Evolutionary conservation across 768 basidiomycete species (phyloP), one percentile per base, ranked within the genome.

Genomic region (Pleurotus tuber-regium): DNA sequence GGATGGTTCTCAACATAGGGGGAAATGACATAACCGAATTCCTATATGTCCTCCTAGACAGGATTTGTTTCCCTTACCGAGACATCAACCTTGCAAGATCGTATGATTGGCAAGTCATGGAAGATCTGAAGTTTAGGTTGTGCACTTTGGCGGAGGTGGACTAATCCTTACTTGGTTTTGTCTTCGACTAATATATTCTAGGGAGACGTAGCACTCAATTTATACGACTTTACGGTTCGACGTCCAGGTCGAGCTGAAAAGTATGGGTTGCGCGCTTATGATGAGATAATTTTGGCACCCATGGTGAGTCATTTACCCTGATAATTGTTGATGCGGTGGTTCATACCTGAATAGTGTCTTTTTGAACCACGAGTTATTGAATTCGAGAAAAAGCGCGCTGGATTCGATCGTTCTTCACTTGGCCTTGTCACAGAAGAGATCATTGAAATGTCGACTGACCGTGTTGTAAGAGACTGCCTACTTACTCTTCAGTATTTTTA

Each of bases 11-110:
- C 41, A 86, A 85, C 59, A 88, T 92, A 68, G 97, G 93, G 16
- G 94, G 96, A 11, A 89, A 98, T 65, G 97, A 97, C 68, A 87
- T 99, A 62, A 97, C 96, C 2, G 85, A 89, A 55, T 92, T 96
- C 60, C 73, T 96, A 38, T 82, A 84, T 58, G 84, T 89, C 21
- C 71, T 97, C 11, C 74, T 98, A 23, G 76, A 82, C 41, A 82
- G 86, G 40, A 91, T 92, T 43, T 76, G 79, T 36, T 95, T 98
- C 61, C 97, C 97, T 0, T 98, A 97, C 66, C 72, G 83, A 50
- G 88, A 94, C 23, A 73, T 92, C 55, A 77, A 98, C 61, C 74
- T 98, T 21, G 78, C 79, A 4, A 75, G 78, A 28, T 79, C 81
- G 38, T 89, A 92, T 61, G 95, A 98, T 61, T 97, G 92, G 90